Conservation (phyloP, 116 monocot species). For the Dioscorea cayenensis region DNA sequence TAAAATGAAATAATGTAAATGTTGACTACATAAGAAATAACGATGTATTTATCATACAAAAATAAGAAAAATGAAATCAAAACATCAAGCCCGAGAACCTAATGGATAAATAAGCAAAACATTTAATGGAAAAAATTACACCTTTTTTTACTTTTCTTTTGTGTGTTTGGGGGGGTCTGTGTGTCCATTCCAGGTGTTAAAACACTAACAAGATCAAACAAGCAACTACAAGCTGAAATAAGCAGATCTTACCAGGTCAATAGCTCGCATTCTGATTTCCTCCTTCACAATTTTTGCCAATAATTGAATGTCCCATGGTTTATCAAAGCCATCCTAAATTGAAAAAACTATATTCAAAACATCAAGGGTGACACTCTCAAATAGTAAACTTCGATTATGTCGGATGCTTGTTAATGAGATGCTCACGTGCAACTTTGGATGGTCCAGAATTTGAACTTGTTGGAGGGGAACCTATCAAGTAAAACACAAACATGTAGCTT, state of each 20-base stretch:
- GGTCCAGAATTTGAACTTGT: constrained; percentile 68
- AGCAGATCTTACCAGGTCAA: constrained; percentile 55
- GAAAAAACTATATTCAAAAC: not conserved
- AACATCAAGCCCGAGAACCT: too few relatives aligned
- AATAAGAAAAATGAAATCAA: too few relatives aligned
- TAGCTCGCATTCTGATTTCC: constrained; percentile 27
- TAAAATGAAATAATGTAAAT: not conserved
- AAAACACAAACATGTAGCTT: not conserved
- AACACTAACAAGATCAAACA: not conserved
- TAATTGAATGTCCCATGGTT: constrained; percentile 64
- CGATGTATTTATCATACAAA: too few relatives aligned
- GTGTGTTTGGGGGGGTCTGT: too few relatives aligned
- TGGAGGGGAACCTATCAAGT: constrained; percentile 57
- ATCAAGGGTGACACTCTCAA: not conserved
- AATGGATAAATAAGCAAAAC: too few relatives aligned
- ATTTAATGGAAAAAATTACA: too few relatives aligned
- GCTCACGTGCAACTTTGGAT: constrained; percentile 68
- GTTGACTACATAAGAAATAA: too few relatives aligned
- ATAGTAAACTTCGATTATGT: not conserved
- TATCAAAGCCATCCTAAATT: constrained; percentile 85
- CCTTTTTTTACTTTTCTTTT: too few relatives aligned
- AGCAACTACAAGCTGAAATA: constrained; percentile 1
- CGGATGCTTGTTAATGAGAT: not conserved
- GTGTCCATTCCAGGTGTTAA: not conserved
- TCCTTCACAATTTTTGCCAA: constrained; percentile 54